These are phyloP conservation scores for Endocalyx cinctus DNA, from an alignment of 2,329 filamentous ascomycete species.

Conservation along the genomic window DNA sequence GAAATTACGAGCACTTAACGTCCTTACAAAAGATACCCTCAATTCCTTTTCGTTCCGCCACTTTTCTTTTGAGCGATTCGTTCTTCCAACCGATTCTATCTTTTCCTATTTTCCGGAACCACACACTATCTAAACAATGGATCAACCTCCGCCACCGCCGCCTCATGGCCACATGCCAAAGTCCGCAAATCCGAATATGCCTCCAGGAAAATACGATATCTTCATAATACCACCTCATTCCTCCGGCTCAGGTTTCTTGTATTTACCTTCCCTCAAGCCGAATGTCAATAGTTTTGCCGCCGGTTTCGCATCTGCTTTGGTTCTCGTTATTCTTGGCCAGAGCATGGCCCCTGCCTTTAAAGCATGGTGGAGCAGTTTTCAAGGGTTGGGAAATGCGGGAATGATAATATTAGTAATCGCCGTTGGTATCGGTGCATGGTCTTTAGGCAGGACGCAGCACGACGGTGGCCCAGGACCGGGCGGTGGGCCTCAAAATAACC, in stretches of 20 bases:
- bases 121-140: too few relatives aligned
- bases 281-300: constrained; percentile 89
- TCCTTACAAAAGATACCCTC: constrained; percentile 31
- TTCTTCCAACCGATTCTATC: too few relatives aligned
- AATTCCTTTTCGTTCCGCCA: constrained; percentile 9
- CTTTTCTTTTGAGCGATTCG: constrained; percentile 22
- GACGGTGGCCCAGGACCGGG: constrained; percentile 30
- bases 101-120: too few relatives aligned
- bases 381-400: constrained; percentile 68
- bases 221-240: constrained; percentile 94
- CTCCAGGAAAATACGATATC: constrained; percentile 91
- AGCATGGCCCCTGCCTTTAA: constrained; percentile 69
- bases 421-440: constrained; percentile 76
- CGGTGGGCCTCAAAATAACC: too few relatives aligned
- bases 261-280: constrained; percentile 83
- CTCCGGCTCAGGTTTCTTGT: constrained; percentile 82
- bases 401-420: constrained; percentile 67
- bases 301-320: constrained; percentile 73
- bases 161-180: constrained; percentile 78
- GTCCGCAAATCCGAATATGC: constrained; percentile 58
- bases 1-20: constrained; percentile 30
- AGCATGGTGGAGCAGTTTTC: constrained; percentile 66
- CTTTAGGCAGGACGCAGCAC: constrained; percentile 61
- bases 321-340: constrained; percentile 68
- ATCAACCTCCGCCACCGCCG: constrained; percentile 72